phyloP scores from a whole-genome alignment of 202 grass and related monocot species.

The Setaria italica region DNA sequence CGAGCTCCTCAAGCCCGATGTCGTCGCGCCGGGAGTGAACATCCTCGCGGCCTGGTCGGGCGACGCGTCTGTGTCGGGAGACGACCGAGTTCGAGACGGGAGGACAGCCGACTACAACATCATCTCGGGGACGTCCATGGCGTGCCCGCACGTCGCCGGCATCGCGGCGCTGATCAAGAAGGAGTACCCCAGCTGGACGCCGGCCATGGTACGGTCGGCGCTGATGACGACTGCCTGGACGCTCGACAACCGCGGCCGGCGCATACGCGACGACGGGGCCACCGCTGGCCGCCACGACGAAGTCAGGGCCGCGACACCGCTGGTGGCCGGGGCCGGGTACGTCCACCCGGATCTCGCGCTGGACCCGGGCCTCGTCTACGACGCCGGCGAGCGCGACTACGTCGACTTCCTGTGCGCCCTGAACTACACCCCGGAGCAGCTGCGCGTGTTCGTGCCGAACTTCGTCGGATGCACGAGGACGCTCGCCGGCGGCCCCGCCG shows the following conservation, averaged over 20 bases:
- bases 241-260: constrained; percentile 44
- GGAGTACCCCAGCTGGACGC: constrained; percentile 38
- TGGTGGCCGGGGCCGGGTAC: constrained; percentile 45
- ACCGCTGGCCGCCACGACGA: too few relatives aligned
- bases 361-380: constrained; percentile 57
- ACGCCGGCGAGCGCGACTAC: constrained; percentile 47
- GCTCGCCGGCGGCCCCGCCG: constrained; percentile 34
- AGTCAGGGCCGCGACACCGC: constrained; percentile 31
- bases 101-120: constrained; percentile 47
- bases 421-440: constrained; percentile 55
- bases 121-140: constrained; percentile 42
- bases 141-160: constrained; percentile 40
- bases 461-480: constrained; percentile 23
- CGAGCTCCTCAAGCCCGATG: constrained; percentile 63
- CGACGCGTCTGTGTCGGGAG: background rate
- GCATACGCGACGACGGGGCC: constrained; percentile 32
- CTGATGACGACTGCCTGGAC: constrained; percentile 59
- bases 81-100: background rate
- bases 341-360: constrained; percentile 34
- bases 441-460: constrained; percentile 25
- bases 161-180: constrained; percentile 46
- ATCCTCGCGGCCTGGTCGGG: constrained; percentile 51
- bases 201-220: constrained; percentile 53
- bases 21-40: constrained; percentile 52
- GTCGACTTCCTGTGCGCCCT: constrained; percentile 47